Evolutionary conservation across 306 rosid species (phyloP), one percentile per base, ranked within the genome.

Genomic region (Vigna trinervia): DNA sequence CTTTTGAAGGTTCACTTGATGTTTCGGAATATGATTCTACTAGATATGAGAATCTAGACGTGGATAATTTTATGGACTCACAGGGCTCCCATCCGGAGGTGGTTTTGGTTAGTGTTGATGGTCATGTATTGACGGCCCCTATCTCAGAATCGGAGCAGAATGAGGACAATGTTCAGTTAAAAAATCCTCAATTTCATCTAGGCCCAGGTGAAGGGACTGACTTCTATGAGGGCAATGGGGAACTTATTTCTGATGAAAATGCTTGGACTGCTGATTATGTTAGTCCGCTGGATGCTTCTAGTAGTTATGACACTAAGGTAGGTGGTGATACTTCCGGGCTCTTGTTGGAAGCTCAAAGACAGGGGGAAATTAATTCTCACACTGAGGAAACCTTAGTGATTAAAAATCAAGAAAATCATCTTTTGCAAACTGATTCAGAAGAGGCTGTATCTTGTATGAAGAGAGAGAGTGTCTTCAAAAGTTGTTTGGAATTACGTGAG

Each of bases 71-170:
- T 19, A 85, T 80, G 32, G 96, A 89, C 45, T 82, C 96, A 1
- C 93, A 85, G 63, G 85, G 80, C 75, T 70, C 85, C 3, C 84
- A 79, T 75, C 90, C 97, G 0, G 99, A 86, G 87, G 89, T 95
- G 84, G 88, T 95, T 45, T 83, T 95, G 88, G 90, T 95, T 23
- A 92, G 99, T 83, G 97, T 92, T 58, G 99, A 95, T 81, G 99
- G 99, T 60, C 96, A 84, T 69, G 80, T 95, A 66, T 78, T 95
- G 82, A 92, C 82, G 6, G 99, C 97, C 43, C 97, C 97, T 43
- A 95, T 95, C 72, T 83, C 88, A 65, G 88, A 88, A 73, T 84
- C 88, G 1, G 99, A 92, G 85, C 83, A 88, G 82, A 81, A 83
- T 76, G 69, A 85, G 6, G 96, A 90, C 66, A 83, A 85, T 77